These are phyloP conservation scores for Leccinum incarnatum DNA, from an alignment of 768 basidiomycete genomes.

Conservation along the genomic window DNA sequence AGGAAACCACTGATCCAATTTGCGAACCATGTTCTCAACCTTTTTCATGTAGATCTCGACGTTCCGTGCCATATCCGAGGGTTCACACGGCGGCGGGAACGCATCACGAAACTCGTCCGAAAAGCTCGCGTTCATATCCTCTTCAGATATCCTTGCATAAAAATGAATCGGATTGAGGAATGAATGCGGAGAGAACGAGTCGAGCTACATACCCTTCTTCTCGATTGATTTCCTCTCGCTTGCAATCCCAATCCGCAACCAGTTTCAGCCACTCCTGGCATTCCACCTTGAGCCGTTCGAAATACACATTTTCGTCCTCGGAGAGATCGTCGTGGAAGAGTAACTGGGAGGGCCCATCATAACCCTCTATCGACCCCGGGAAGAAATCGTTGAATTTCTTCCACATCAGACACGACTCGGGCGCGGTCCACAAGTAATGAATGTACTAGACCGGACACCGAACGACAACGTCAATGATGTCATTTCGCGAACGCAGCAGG, in stretches of 20 bases:
- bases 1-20: slow-evolving; percentile 27
- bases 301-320: slow-evolving; percentile 19
- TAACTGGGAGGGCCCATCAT: slow-evolving; percentile 16
- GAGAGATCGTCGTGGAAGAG: slow-evolving; percentile 26
- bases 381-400: slow-evolving; percentile 27
- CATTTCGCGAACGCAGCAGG: not conserved
- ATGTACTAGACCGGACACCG: slow-evolving; percentile 19
- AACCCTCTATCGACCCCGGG: slow-evolving; percentile 19
- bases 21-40: slow-evolving; percentile 28
- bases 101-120: slow-evolving; percentile 22
- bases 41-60: slow-evolving; percentile 25
- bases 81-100: slow-evolving; percentile 20
- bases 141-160: slow-evolving; percentile 1
- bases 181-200: not conserved
- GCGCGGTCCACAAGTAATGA: slow-evolving; percentile 28
- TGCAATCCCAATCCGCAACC: slow-evolving; percentile 21
- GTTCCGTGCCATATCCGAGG: slow-evolving; percentile 10
- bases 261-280: slow-evolving; percentile 18
- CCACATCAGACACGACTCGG: slow-evolving; percentile 25
- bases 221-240: slow-evolving; percentile 10
- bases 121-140: slow-evolving; percentile 13
- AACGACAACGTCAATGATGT: not conserved
- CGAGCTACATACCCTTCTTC: slow-evolving; percentile 9
- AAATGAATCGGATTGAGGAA: slow-evolving; percentile 2
- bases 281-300: slow-evolving; percentile 17